These are phyloP conservation scores for Penicillium sp. DNA, from an alignment of 2,329 filamentous ascomycete species.

Conservation along the genomic window DNA sequence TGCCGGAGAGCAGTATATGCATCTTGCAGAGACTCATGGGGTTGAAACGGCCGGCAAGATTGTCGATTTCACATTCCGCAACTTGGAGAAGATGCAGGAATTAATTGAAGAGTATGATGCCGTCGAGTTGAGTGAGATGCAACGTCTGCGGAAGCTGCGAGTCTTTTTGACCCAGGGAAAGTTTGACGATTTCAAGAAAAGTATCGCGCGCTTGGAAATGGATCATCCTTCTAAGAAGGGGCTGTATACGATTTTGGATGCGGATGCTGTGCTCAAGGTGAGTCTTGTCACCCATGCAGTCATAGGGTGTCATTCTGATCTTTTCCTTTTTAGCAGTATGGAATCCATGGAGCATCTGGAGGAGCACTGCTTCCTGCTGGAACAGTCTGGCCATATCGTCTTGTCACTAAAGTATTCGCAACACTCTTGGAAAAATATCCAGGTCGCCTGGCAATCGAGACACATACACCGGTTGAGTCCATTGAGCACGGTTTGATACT, in stretches of 20 bases:
- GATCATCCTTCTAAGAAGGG: constrained; percentile 25
- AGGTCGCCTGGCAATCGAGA: constrained; percentile 30
- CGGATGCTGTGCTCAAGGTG: constrained; percentile 13
- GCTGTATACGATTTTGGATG: constrained; percentile 24
- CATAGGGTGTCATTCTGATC: not conserved
- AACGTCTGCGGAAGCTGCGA: constrained; percentile 23
- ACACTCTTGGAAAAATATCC: constrained; percentile 23
- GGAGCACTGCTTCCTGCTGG: constrained; percentile 30
- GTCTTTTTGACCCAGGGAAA: constrained; percentile 22
- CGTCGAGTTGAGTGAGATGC: constrained; percentile 23
- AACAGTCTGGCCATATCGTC: constrained; percentile 38
- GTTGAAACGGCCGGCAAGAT: constrained; percentile 35
- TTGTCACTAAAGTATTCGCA: constrained; percentile 31
- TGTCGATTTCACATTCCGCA: constrained; percentile 38
- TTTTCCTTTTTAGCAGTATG: constrained; percentile 13
- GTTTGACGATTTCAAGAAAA: constrained; percentile 20
- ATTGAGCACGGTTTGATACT: constrained; percentile 14
- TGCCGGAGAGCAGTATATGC: constrained; percentile 26
- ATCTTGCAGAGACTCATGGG: constrained; percentile 20
- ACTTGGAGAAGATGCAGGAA: constrained; percentile 38
- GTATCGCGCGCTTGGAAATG: constrained; percentile 20
- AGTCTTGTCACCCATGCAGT: not conserved
- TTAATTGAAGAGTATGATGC: constrained; percentile 36
- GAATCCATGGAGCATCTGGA: constrained; percentile 22
- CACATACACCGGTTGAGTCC: constrained; percentile 29